Conservation (phyloP, 495 filamentous ascomycete species). For the Choiromyces venosus region DNA sequence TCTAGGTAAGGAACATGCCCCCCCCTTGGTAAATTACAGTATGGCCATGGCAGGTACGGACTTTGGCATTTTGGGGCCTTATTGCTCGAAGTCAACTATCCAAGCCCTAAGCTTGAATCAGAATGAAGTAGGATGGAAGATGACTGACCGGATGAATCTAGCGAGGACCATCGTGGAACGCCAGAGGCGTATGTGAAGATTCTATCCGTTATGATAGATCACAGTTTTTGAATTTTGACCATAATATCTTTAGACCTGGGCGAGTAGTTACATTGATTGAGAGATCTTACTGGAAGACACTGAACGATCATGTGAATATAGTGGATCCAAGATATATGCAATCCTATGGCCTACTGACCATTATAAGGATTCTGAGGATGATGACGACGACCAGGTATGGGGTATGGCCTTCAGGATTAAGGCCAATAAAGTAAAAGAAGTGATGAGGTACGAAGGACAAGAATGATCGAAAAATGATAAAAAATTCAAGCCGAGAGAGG, state of each 20-base stretch:
- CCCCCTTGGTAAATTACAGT: neutral
- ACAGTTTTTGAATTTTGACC: neutral
- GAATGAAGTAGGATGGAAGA: slow-evolving; percentile 7
- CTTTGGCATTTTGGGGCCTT: neutral
- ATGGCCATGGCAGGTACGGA: neutral
- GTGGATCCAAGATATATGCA: slow-evolving; percentile 5
- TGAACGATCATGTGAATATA: slow-evolving; percentile 58
- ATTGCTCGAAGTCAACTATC: neutral
- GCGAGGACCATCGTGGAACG: slow-evolving; percentile 93
- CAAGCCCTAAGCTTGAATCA: neutral
- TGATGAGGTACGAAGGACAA: slow-evolving; percentile 51
- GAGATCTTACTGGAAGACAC: slow-evolving; percentile 67
- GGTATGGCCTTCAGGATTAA: slow-evolving; percentile 90
- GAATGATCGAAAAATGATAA: neutral
- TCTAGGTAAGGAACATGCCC: slow-evolving; percentile 46
- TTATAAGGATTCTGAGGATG: slow-evolving; percentile 44
- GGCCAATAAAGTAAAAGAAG: slow-evolving; percentile 62
- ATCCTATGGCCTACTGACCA: slow-evolving; percentile 15
- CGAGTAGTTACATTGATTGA: slow-evolving; percentile 91
- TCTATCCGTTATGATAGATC: neutral
- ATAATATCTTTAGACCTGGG: slow-evolving; percentile 52
- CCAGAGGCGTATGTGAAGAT: slow-evolving; percentile 52
- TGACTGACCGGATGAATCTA: slow-evolving; percentile 41
- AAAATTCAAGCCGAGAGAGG: neutral
- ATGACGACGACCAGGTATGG: slow-evolving; percentile 66